These are phyloP conservation scores for Neurospora tetrasperma DNA, from an alignment of 495 filamentous ascomycete species.

Conservation along the genomic window DNA sequence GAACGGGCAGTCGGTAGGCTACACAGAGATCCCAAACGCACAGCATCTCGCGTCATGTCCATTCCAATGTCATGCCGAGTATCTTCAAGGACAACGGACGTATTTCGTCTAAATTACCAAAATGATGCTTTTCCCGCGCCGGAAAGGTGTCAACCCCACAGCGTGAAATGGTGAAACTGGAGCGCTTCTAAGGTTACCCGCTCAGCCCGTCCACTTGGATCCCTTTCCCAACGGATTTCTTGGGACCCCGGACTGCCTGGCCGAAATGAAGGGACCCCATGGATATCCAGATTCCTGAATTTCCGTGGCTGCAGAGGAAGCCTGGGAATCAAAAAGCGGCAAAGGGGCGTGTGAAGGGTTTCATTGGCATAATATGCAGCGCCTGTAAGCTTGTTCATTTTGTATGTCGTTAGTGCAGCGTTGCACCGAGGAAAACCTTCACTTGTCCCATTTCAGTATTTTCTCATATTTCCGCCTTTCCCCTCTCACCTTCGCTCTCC, in stretches of 20 bases:
- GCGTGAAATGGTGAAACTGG: neutral
- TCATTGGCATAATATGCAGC: slow-evolving; percentile 4
- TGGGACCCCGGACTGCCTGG: neutral
- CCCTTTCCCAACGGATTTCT: neutral
- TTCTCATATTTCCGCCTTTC: slow-evolving; percentile 2
- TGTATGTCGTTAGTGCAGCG: slow-evolving; percentile 2
- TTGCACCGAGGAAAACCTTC: neutral
- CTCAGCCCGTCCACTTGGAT: neutral
- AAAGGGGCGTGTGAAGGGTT: neutral
- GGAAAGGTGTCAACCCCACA: neutral
- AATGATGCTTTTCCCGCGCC: neutral
- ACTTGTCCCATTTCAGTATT: slow-evolving; percentile 3
- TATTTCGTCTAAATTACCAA: neutral
- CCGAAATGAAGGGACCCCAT: neutral
- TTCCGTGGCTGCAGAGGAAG: neutral
- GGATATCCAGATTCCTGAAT: neutral
- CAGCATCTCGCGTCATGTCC: neutral
- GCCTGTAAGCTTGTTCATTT: slow-evolving; percentile 1
- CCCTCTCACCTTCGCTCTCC: slow-evolving; percentile 3
- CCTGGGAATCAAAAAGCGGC: neutral
- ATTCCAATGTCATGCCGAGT: neutral
- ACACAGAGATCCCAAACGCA: neutral
- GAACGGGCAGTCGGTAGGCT: neutral
- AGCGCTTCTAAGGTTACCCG: neutral
- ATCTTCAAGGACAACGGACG: neutral